These are phyloP conservation scores for Simplicillium aogashimaense DNA, from an alignment of 2,329 filamentous ascomycete species.

Conservation along the genomic window DNA sequence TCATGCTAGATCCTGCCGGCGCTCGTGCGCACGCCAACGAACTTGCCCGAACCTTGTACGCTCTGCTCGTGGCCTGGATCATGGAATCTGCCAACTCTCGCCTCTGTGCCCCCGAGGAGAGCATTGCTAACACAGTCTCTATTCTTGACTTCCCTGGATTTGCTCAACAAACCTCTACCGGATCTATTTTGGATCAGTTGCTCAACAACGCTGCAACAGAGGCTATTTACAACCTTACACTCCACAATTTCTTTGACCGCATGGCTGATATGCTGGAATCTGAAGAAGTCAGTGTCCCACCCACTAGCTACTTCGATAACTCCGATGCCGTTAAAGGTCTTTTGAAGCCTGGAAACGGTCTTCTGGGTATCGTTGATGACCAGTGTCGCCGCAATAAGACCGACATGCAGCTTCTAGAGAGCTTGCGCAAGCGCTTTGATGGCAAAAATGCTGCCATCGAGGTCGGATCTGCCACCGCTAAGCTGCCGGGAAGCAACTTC, in stretches of 20 bases:
- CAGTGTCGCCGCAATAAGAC: conserved; percentile 84
- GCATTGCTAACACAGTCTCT: conserved; percentile 86
- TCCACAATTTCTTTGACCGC: conserved; percentile 93
- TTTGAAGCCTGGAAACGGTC: conserved; percentile 83
- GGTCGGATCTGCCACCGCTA: conserved; percentile 63
- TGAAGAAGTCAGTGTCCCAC: conserved; percentile 81
- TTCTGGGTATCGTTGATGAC: conserved; percentile 91
- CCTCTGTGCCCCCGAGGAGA: conserved; percentile 77
- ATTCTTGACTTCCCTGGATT: conserved; percentile 97
- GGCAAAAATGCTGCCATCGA: conserved; percentile 87
- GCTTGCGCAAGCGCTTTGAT: conserved; percentile 84
- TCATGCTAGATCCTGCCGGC: conserved; percentile 90
- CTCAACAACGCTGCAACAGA: conserved; percentile 92
- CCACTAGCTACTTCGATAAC: conserved; percentile 97
- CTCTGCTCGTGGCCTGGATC: conserved; percentile 84
- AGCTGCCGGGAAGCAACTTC: conserved; percentile 83
- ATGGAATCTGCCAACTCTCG: conserved; percentile 88
- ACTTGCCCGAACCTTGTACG: conserved; percentile 85
- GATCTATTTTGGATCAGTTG: conserved; percentile 81
- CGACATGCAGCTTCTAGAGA: conserved; percentile 84
- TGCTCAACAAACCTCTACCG: conserved; percentile 71
- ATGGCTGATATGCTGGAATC: conserved; percentile 90
- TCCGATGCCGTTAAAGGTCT: conserved; percentile 87
- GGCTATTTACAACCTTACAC: conserved; percentile 81
- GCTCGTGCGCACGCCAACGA: conserved; percentile 90